phyloP scores from a whole-genome alignment of 2,329 filamentous ascomycete genomes.

The Endothia cerciana region DNA sequence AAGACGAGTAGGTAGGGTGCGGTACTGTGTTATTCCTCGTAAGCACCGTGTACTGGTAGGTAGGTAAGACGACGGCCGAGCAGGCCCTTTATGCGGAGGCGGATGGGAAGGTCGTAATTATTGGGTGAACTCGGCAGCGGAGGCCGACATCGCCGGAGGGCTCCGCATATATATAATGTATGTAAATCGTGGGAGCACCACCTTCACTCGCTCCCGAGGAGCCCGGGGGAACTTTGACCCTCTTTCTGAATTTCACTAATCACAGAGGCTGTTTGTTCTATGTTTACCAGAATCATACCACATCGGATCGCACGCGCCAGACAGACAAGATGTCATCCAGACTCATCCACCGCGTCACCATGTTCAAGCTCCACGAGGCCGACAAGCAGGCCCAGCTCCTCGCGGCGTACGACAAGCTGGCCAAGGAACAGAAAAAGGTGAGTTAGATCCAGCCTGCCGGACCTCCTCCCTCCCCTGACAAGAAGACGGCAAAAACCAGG shows the following conservation, averaged over 20 bases:
- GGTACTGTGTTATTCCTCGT: too few species aligned
- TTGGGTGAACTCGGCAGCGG: not conserved
- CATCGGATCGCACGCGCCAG: not conserved
- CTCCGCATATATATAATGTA: not conserved
- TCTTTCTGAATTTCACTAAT: not conserved
- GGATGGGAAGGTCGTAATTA: not conserved
- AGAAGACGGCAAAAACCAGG: conserved; percentile 46
- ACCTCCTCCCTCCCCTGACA: not conserved
- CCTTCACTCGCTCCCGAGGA: too few species aligned
- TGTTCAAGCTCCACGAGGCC: conserved; percentile 56
- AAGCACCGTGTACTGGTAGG: too few species aligned
- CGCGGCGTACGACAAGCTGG: conserved; percentile 48
- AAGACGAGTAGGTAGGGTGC: too few species aligned
- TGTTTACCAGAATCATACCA: not conserved
- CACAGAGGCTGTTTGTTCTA: not conserved
- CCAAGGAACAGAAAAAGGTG: conserved; percentile 48
- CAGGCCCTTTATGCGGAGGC: too few species aligned
- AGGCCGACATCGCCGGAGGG: not conserved
- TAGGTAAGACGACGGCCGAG: too few species aligned
- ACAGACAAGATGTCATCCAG: conserved; percentile 42
- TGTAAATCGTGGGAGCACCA: not conserved
- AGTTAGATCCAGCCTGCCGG: not conserved
- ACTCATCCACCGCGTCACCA: conserved; percentile 53
- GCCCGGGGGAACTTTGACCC: too few species aligned
- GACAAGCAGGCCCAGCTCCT: conserved; percentile 50